phyloP scores from a whole-genome alignment of 805 yeast genomes.

The Kuraishia capsulata region DNA sequence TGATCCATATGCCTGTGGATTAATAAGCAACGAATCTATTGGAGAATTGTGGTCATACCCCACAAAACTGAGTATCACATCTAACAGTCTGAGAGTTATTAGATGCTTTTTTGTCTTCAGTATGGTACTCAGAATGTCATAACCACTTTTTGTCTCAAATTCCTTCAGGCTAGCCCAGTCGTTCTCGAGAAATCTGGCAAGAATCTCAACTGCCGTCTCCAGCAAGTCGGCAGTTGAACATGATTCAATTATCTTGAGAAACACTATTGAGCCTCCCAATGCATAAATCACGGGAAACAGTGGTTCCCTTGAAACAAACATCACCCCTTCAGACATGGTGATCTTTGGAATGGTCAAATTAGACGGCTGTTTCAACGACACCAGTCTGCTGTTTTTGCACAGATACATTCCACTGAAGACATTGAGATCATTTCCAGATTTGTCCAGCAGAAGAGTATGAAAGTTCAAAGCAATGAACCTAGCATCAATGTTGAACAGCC shows the following conservation, averaged over 20 bases:
- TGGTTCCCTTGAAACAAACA: constrained; percentile 4
- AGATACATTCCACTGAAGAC: not conserved
- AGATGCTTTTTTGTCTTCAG: constrained; percentile 34
- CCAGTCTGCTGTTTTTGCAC: not conserved
- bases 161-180: constrained; percentile 46
- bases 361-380: not conserved
- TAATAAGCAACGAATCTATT: constrained; percentile 45
- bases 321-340: not conserved
- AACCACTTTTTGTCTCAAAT: constrained; percentile 53
- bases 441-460: not conserved
- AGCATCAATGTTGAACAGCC: constrained; percentile 4
- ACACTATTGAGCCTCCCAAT: constrained; percentile 42
- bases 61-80: constrained; percentile 36
- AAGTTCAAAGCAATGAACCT: constrained; percentile 7
- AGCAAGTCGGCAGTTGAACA: constrained; percentile 25
- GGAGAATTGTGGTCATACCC: constrained; percentile 50
- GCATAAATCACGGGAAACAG: constrained; percentile 20
- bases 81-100: constrained; percentile 34
- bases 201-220: constrained; percentile 24
- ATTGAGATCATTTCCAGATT: not conserved
- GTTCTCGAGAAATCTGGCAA: constrained; percentile 33
- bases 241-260: constrained; percentile 37
- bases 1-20: constrained; percentile 45
- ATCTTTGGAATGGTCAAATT: not conserved
- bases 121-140: constrained; percentile 45